phyloP scores from a whole-genome alignment of 164 flowering plant species.

The Vitis cinerea region DNA sequence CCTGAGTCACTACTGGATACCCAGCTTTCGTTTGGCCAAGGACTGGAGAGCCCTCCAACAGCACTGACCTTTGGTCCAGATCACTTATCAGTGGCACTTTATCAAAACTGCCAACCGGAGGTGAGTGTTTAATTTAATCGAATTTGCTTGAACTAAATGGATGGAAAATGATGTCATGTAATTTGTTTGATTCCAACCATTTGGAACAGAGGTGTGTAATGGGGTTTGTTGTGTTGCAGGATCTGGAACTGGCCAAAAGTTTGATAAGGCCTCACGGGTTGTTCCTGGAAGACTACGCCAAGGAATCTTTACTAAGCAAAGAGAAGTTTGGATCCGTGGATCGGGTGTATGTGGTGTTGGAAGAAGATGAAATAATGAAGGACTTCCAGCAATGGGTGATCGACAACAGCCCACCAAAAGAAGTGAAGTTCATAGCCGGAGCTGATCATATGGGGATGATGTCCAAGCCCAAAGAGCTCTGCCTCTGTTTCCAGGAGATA shows the following conservation, averaged over 20 bases:
- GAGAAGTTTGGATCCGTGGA: background rate
- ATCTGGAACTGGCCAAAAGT: constrained; percentile 8
- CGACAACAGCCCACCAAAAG: constrained; percentile 15
- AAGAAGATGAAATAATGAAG: constrained; percentile 13
- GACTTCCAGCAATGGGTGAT: constrained; percentile 21
- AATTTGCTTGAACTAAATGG: no score
- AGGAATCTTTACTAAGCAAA: background rate
- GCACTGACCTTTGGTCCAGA: constrained; percentile 10
- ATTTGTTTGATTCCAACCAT: no score
- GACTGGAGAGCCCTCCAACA: constrained; percentile 7
- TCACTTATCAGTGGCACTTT: constrained; percentile 8
- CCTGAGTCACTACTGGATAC: constrained; percentile 8
- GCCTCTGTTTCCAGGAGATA: constrained; percentile 1
- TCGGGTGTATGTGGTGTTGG: constrained; percentile 10
- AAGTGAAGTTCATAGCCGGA: constrained; percentile 21
- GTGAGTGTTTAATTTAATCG: constrained; percentile 8
- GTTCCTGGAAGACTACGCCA: constrained; percentile 3
- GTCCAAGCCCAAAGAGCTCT: constrained; percentile 20
- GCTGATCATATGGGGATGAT: constrained; percentile 32
- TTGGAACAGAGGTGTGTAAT: no score
- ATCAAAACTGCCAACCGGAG: constrained; percentile 12
- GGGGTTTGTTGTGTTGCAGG: constrained; percentile 3
- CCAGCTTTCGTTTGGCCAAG: constrained; percentile 7
- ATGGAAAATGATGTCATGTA: no score
- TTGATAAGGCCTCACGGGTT: constrained; percentile 12